phyloP scores from a whole-genome alignment of 2,329 filamentous ascomycete species.

The Hypoxylon sp. region DNA sequence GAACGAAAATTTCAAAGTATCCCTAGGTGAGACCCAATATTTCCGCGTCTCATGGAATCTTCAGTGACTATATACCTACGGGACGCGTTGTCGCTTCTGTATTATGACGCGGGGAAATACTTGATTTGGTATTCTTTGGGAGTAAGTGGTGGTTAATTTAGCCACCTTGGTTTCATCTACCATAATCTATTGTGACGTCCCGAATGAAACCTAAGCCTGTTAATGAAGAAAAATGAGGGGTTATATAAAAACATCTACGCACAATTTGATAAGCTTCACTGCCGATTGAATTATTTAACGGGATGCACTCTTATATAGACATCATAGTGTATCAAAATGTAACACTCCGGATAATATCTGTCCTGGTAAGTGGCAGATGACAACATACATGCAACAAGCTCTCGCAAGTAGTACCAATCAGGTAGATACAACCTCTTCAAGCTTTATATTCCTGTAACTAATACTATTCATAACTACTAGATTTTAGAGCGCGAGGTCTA shows the following conservation, averaged over 20 bases:
- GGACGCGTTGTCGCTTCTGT: constrained; percentile 19
- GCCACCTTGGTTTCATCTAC: constrained; percentile 46
- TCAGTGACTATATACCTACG: constrained; percentile 30
- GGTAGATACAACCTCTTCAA: no score
- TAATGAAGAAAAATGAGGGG: constrained; percentile 9
- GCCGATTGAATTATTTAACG: neutral
- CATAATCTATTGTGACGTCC: constrained; percentile 45
- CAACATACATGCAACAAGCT: constrained; percentile 1
- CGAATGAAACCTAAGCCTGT: constrained; percentile 47
- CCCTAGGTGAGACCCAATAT: neutral
- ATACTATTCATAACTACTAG: neutral
- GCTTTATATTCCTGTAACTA: no score
- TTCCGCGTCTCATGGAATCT: constrained; percentile 15
- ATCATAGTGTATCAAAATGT: constrained; percentile 7
- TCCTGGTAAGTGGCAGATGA: constrained; percentile 10
- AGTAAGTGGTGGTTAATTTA: constrained; percentile 44
- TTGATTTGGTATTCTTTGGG: constrained; percentile 34
- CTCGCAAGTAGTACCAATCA: no score
- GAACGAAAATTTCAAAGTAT: constrained; percentile 7
- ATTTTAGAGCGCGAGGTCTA: no score
- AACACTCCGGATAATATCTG: constrained; percentile 15
- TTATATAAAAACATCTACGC: neutral
- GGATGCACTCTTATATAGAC: constrained; percentile 6
- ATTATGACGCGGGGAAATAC: constrained; percentile 46
- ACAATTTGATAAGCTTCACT: constrained; percentile 1